Percentiles rank a stretch among this genome's conserved stretches.
These are phyloP conservation scores for Aspergillus egyptiacus DNA, from an alignment of 495 filamentous ascomycete species.

Conservation along the genomic window DNA sequence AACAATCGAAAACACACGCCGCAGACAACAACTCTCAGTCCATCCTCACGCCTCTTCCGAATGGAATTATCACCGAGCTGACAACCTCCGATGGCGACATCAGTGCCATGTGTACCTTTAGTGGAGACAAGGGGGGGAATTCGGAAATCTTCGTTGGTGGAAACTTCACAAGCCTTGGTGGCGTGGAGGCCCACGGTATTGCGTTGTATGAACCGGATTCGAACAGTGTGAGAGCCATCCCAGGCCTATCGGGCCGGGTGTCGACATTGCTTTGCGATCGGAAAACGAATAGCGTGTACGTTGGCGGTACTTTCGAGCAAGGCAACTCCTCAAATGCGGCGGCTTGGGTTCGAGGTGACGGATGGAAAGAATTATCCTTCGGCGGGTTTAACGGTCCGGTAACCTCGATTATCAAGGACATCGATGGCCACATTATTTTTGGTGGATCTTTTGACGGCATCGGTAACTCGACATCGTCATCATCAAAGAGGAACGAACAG, in stretches of 20 bases:
- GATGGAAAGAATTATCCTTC: slow-evolving; percentile 85
- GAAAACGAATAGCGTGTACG: slow-evolving; percentile 76
- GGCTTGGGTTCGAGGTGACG: slow-evolving; percentile 61
- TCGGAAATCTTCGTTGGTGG: slow-evolving; percentile 79
- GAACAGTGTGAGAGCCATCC: slow-evolving; percentile 59
- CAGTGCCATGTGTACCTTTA: slow-evolving; percentile 77
- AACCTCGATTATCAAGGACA: slow-evolving; percentile 70
- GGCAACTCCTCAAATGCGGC: slow-evolving; percentile 83
- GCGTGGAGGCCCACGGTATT: slow-evolving; percentile 66
- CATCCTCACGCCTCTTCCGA: slow-evolving; percentile 75
- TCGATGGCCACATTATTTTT: slow-evolving; percentile 80
- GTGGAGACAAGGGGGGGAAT: slow-evolving; percentile 57
- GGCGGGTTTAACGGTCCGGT: slow-evolving; percentile 93
- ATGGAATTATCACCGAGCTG: slow-evolving; percentile 72
- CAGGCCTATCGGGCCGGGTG: slow-evolving; percentile 76
- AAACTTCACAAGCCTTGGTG: slow-evolving; percentile 91
- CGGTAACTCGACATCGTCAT: slow-evolving; percentile 67
- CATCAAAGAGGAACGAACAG: slow-evolving; percentile 59
- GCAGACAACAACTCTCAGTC: slow-evolving; percentile 72
- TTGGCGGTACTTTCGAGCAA: slow-evolving; percentile 78
- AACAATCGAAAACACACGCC: slow-evolving; percentile 63
- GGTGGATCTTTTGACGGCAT: slow-evolving; percentile 87
- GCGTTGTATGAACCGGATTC: slow-evolving; percentile 72
- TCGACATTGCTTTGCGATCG: slow-evolving; percentile 77
- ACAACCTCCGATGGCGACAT: slow-evolving; percentile 76